Conservation (phyloP, 345 rosid genomes). For the Eucalyptus regnans region DNA sequence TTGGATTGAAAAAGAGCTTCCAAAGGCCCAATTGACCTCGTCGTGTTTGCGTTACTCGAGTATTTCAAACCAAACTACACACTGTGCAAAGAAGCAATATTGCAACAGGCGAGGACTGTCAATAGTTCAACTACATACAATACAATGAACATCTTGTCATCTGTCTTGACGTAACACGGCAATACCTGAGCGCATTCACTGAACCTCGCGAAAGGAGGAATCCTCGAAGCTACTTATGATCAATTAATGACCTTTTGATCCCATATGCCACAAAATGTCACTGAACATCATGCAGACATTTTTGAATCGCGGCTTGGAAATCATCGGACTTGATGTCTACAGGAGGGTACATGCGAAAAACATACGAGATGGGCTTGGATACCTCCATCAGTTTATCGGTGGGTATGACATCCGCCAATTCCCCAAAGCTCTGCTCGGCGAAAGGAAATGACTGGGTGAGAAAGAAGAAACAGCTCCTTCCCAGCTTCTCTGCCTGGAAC, state of each 20-base stretch:
- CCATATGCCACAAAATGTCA: background rate
- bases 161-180: background rate
- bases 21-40: background rate
- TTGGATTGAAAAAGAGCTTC: background rate
- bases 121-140: background rate
- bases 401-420: constrained; percentile 16
- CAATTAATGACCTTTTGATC: background rate
- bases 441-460: constrained; percentile 59
- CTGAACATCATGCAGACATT: constrained; percentile 14
- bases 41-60: background rate
- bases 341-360: constrained; percentile 60
- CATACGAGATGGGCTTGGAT: constrained; percentile 59
- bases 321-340: constrained; percentile 40
- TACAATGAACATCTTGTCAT: background rate
- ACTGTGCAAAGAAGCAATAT: background rate
- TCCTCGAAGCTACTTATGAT: background rate
- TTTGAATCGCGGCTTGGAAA: constrained; percentile 15
- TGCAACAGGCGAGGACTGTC: background rate
- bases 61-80: background rate
- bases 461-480: constrained; percentile 74
- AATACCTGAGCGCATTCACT: background rate
- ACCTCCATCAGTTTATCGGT: constrained; percentile 34
- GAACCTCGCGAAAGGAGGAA: background rate
- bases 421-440: constrained; percentile 53
- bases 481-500: constrained; percentile 68